Percentiles rank a stretch among this genome's conserved stretches.
Conservation (phyloP, 495 filamentous ascomycete species). For the Talaromyces ruber region DNA sequence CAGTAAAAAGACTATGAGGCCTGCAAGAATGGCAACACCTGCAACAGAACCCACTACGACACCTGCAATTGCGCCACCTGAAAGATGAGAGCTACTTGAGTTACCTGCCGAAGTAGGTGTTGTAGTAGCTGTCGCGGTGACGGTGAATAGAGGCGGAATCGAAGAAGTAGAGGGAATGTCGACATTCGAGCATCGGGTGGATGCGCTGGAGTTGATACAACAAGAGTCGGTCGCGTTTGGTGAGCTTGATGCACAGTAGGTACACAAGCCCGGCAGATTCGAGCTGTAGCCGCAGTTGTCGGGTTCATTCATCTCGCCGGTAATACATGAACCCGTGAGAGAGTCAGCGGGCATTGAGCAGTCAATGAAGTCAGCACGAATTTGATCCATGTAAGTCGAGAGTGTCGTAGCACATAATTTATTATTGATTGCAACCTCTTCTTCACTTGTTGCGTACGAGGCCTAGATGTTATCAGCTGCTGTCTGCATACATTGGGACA, state of each 20-base stretch:
- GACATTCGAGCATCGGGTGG: conserved; percentile 61
- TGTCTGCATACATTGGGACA: not conserved
- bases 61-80: conserved; percentile 80
- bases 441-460: conserved; percentile 77
- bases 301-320: conserved; percentile 70
- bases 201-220: conserved; percentile 73
- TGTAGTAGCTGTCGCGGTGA: conserved; percentile 32
- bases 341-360: conserved; percentile 77
- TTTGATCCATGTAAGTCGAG: conserved; percentile 59
- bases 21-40: conserved; percentile 58
- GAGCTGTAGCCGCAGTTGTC: conserved; percentile 78
- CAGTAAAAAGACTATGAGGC: conserved; percentile 51
- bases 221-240: conserved; percentile 92
- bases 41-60: conserved; percentile 76
- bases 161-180: conserved; percentile 66
- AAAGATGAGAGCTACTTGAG: conserved; percentile 48
- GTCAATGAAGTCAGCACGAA: conserved; percentile 86
- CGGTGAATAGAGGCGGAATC: conserved; percentile 51
- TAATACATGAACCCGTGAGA: conserved; percentile 65
- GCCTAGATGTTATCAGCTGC: conserved; percentile 41
- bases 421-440: conserved; percentile 67
- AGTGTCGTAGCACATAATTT: conserved; percentile 60
- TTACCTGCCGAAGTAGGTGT: conserved; percentile 33
- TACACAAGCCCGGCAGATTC: conserved; percentile 79
- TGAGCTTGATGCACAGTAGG: conserved; percentile 73